These are phyloP conservation scores for Colletotrichum higginsianum DNA, from an alignment of 2,329 filamentous ascomycete genomes.

Conservation along the genomic window DNA sequence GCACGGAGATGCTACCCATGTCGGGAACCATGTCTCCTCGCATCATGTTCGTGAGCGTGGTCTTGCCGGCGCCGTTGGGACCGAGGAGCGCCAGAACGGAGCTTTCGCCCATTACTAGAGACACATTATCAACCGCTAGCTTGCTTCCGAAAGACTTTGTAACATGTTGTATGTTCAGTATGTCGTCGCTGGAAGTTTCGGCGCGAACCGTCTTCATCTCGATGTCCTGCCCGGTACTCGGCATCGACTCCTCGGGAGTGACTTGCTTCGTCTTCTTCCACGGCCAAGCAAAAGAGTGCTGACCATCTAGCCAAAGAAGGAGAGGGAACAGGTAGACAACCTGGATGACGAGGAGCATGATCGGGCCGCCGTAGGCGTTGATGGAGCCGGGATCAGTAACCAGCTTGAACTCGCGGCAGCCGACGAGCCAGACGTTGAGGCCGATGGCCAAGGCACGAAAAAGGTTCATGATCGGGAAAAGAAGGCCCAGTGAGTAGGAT, in stretches of 20 bases:
- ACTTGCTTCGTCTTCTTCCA: conserved; percentile 2
- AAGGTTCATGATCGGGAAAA: conserved; percentile 75
- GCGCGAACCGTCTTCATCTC: too few relatives aligned
- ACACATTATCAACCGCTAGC: conserved; percentile 76
- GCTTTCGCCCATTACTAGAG: conserved; percentile 74
- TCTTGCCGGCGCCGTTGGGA: conserved; percentile 81
- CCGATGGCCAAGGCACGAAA: conserved; percentile 71
- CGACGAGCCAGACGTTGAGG: conserved; percentile 74
- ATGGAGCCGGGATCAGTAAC: conserved; percentile 67
- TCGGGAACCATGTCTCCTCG: conserved; percentile 76
- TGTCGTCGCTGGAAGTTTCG: conserved; percentile 44
- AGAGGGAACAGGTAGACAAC: conserved; percentile 70
- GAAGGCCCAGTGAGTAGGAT: conserved; percentile 70
- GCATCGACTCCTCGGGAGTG: background rate
- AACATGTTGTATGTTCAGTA: conserved; percentile 74
- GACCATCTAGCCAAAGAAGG: conserved; percentile 75
- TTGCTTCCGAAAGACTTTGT: conserved; percentile 75
- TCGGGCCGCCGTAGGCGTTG: conserved; percentile 76
- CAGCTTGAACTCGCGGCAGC: conserved; percentile 66
- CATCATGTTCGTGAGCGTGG: conserved; percentile 78
- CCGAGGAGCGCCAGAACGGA: conserved; percentile 80
- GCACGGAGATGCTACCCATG: conserved; percentile 74
- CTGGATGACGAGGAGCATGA: conserved; percentile 76
- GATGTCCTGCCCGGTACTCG: too few relatives aligned
- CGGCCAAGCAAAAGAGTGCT: conserved; percentile 57